A percentile compares a stretch with the other conserved stretches of the same genome.
Conservation (phyloP, 192 early-diverging fungal species). For the Piromyces sp. region DNA sequence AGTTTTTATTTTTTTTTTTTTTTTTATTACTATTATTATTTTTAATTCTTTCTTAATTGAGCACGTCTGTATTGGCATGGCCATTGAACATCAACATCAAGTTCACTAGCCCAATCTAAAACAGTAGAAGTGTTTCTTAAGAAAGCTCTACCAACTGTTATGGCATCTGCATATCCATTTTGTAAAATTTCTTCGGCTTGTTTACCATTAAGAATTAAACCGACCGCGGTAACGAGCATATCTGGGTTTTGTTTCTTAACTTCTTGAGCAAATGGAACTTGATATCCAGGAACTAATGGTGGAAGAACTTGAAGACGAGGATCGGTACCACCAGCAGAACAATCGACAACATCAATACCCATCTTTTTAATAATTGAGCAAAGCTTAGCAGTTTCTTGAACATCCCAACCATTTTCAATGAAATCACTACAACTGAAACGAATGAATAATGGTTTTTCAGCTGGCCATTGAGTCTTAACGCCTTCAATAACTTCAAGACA, state of each 20-base stretch:
- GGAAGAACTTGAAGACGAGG: constrained; percentile 16
- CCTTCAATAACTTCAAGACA: constrained; percentile 44
- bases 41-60: not conserved
- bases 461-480: constrained; percentile 44
- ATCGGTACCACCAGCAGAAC: constrained; percentile 53
- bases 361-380: constrained; percentile 25
- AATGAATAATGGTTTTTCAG: constrained; percentile 65
- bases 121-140: constrained; percentile 55
- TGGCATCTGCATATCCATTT: constrained; percentile 44
- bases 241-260: constrained; percentile 11
- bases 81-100: constrained; percentile 42
- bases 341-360: constrained; percentile 78
- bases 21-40: too few species aligned
- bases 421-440: constrained; percentile 67
- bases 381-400: constrained; percentile 50
- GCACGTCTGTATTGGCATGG: constrained; percentile 41
- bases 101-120: constrained; percentile 37
- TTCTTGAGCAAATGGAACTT: not conserved
- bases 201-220: constrained; percentile 39
- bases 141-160: constrained; percentile 51
- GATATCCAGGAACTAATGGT: not conserved
- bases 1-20: too few species aligned
- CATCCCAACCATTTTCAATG: constrained; percentile 36
- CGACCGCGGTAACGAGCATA: constrained; percentile 46
- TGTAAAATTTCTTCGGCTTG: constrained; percentile 55